Percentiles rank a stretch among this genome's conserved stretches.
These are phyloP conservation scores for Annulohypoxylon maeteangense DNA, from an alignment of 495 filamentous ascomycete species.

Conservation along the genomic window DNA sequence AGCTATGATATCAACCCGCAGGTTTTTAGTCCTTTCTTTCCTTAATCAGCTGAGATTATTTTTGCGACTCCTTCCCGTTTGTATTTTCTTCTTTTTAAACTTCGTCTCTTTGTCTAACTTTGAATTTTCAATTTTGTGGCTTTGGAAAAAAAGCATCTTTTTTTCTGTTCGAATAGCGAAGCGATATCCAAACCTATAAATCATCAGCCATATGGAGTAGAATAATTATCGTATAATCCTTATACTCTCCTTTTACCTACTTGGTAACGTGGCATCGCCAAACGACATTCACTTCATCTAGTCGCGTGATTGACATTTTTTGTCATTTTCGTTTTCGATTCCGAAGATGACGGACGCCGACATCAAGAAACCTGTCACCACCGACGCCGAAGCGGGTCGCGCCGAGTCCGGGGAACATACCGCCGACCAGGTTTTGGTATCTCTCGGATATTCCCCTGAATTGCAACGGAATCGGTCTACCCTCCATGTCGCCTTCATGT, in stretches of 20 bases:
- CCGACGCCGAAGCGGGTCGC: conserved; percentile 23
- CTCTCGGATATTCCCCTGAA: conserved; percentile 65
- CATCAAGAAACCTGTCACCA: conserved; percentile 30
- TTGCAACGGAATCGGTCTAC: conserved; percentile 63
- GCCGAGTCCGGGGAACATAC: conserved; percentile 28
- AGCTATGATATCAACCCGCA: conserved; percentile 39
- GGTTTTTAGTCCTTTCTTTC: conserved; percentile 8
- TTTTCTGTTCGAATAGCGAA: background rate
- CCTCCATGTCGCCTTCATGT: conserved; percentile 67
- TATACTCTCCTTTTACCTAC: background rate
- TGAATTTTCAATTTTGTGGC: background rate
- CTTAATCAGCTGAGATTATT: conserved; percentile 22
- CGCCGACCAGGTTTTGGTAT: conserved; percentile 61
- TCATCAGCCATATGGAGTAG: conserved; percentile 14
- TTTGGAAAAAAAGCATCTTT: background rate
- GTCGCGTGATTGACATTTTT: conserved; percentile 10
- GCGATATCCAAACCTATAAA: background rate
- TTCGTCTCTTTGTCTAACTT: background rate
- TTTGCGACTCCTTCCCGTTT: conserved; percentile 19
- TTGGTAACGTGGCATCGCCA: conserved; percentile 10
- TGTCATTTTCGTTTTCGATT: background rate
- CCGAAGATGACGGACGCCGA: conserved; percentile 33
- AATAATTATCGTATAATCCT: background rate
- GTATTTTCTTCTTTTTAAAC: background rate
- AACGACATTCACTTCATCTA: background rate